Conservation (phyloP, 306 rosid species). For the Comarum palustre region DNA sequence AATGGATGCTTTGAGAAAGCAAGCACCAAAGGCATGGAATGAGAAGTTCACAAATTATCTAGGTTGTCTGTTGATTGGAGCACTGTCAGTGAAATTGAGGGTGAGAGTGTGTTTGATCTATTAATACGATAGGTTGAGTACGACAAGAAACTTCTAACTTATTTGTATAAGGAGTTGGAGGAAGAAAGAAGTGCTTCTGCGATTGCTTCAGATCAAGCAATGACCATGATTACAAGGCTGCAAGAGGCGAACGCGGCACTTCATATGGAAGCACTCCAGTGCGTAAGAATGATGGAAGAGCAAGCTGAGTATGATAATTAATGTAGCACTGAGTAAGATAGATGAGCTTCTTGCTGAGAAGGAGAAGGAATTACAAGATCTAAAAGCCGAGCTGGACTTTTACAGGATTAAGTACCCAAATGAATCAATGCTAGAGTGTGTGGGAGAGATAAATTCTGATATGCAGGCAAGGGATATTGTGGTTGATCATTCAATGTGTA, state of each 20-base stretch:
- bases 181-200: conserved; percentile 92
- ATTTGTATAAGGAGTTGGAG: conserved; percentile 76
- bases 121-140: conserved; percentile 77
- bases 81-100: conserved; percentile 50
- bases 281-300: conserved; percentile 75
- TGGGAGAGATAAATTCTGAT: conserved; percentile 40
- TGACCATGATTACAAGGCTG: conserved; percentile 87
- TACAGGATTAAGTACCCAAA: conserved; percentile 48
- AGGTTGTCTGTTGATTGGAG: conserved; percentile 85
- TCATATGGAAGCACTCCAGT: conserved; percentile 86
- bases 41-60: too few species aligned
- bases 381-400: conserved; percentile 58
- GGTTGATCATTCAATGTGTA: conserved; percentile 49
- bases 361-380: conserved; percentile 68
- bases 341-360: conserved; percentile 62
- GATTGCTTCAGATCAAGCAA: conserved; percentile 66
- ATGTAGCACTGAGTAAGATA: conserved; percentile 58
- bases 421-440: conserved; percentile 39
- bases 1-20: too few species aligned
- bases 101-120: conserved; percentile 49
- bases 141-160: conserved; percentile 67
- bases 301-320: conserved; percentile 67
- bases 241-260: conserved; percentile 84
- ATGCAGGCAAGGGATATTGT: conserved; percentile 70
- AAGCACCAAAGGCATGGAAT: too few species aligned